A percentile compares a stretch with the other conserved stretches of the same genome.
Evolutionary conservation across 805 yeast species (phyloP).

Genomic region (Zygosaccharomyces siamensis): DNA sequence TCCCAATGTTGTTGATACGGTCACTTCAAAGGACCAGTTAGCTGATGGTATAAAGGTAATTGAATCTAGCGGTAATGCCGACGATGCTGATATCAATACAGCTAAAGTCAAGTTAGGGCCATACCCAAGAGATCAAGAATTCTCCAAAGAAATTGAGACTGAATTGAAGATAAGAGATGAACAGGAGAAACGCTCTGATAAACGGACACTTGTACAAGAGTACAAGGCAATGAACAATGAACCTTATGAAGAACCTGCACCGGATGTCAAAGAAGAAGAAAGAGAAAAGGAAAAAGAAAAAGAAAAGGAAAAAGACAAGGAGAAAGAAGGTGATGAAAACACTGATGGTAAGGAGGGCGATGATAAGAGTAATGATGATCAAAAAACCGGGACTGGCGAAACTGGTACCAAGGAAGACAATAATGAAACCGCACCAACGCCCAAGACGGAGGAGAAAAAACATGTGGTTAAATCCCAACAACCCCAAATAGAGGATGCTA

Average conservation of each 20-base stretch:
- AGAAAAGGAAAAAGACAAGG: slow-evolving; percentile 9
- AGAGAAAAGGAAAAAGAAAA: slow-evolving; percentile 7
- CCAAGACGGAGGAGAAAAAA: slow-evolving; percentile 17
- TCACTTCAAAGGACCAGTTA: slow-evolving; percentile 29
- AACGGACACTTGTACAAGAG: slow-evolving; percentile 55
- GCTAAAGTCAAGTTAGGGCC: slow-evolving; percentile 71
- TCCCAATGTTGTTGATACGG: slow-evolving; percentile 39
- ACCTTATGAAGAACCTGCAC: slow-evolving; percentile 12
- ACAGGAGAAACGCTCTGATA: slow-evolving; percentile 41
- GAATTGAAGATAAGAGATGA: slow-evolving; percentile 79
- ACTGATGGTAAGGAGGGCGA: slow-evolving; percentile 1
- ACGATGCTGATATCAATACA: slow-evolving; percentile 28
- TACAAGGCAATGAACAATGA: slow-evolving; percentile 54
- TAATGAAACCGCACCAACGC: slow-evolving; percentile 15
- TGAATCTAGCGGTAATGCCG: slow-evolving; percentile 34
- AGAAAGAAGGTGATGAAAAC: not conserved
- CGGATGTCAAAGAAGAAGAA: slow-evolving; percentile 10
- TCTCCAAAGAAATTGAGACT: slow-evolving; percentile 75
- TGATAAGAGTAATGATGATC: slow-evolving; percentile 4
- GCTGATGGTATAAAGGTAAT: slow-evolving; percentile 32
- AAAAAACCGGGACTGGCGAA: not conserved
- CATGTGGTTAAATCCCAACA: slow-evolving; percentile 32
- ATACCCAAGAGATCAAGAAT: slow-evolving; percentile 82
- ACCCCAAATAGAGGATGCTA: slow-evolving; percentile 23
- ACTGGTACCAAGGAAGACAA: slow-evolving; percentile 10